Base-by-base conservation (phyloP, 495 filamentous ascomycete genomes). In the Aspergillus heteromorphus region DNA sequence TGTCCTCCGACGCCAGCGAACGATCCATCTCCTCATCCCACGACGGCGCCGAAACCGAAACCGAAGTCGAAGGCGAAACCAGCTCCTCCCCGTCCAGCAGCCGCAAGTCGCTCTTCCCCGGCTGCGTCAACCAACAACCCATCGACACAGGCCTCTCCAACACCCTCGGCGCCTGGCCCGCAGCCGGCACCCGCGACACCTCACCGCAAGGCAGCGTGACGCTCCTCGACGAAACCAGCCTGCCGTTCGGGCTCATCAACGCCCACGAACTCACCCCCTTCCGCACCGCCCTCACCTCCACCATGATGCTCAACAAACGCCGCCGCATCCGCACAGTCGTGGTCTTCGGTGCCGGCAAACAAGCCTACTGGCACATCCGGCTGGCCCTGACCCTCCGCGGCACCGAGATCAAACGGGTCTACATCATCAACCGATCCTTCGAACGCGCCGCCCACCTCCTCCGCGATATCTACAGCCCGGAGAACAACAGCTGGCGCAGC, bases 311-410 rank as follows among this genome's bases (percentile, higher is more conserved):
- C 45, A 79, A 76, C 48, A 84, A 82, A 59, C 87, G 93, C 48
- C 70, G 77, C 40, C 72, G 77, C 43, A 83, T 92, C 25, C 82
- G 85, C 58, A 89, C 84, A 10, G 57, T 96, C 2, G 80, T 85
- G 23, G 86, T 95, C 48, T 97, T 98, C 65, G 93, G 92, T n/a
- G 83, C 87, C 11, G 92, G 92, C 19, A 82, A 85, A 56, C 92
- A 96, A 70, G 93, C 93, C 10, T 90, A 89, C 69, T 98, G 92
- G 92, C 91, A 96, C 68, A 83, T 92, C 48, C 87, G 91, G 0
- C 79, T 96, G 11, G 83, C 89, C 0, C 74, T 98, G 19, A 76
- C 89, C 17, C 75, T 95, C 13, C 83, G 86, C 14, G 85, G 87
- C 0, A 56, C 69, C 13, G 88, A 88, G 6, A 86, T 95, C 59